Base-by-base conservation (phyloP, 1,284 basidiomycete species). In the Chondrostereum purpureum region DNA sequence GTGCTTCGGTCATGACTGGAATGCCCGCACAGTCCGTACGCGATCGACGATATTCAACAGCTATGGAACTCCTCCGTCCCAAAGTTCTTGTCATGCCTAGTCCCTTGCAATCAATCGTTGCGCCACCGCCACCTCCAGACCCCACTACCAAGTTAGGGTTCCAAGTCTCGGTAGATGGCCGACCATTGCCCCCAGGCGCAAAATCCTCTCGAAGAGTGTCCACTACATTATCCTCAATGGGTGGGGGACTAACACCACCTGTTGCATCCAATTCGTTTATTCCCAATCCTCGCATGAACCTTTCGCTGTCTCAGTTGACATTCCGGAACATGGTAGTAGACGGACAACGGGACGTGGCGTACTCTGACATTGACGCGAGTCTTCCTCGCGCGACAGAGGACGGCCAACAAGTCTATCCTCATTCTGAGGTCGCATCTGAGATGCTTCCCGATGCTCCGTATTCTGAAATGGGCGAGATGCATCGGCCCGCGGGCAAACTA, bases 71-170 rank as follows among this genome's bases (percentile, higher is more conserved):
- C 42, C 70, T 90, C 59, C 73, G 87, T 21, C 87, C 87, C 1
- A 91, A 90, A 60, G 72, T 91, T 19, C 78, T 90, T 39, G 80
- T 90, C 47, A 90, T 90, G 87, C 87, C 87, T 11, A 88, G 85
- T 54, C 87, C 88, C 3, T 64, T 90, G 42, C 88, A 89, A 58
- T 65, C 68, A 36, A 58, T 65, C 10, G 55, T 58, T n/a, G 39
- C 63, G 39, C 51, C 60, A 24, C 52, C 63, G 43, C 52, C 63
- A 5, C 57, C 62, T 2, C 54, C 66, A 5, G 55, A 47, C 3
- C 48, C 58, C 4, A 63, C 60, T 35, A 57, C 72, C 17, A 65
- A 68, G 36, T 77, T 76, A 41, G 83, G 81, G 12, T 87, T 89
- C 58, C 67, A 79, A 52, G 53, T 77, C 17, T 72, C 80, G 5